These are phyloP conservation scores for Quercus gilva DNA, from an alignment of 306 rosid species.

Conservation along the genomic window DNA sequence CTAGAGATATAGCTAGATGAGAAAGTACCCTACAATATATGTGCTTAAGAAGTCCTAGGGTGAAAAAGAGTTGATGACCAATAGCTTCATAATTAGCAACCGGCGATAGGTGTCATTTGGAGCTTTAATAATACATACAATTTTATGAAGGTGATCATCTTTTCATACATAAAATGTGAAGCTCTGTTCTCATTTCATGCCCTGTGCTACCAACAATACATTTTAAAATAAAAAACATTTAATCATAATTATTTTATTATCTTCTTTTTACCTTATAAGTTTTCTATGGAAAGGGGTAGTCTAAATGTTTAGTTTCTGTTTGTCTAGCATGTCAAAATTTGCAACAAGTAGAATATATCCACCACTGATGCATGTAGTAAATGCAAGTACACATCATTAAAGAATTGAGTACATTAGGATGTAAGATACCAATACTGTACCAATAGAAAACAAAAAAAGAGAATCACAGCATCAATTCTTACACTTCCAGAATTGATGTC, in stretches of 20 bases:
- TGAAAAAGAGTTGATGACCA: background rate
- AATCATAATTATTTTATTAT: background rate
- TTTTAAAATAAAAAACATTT: background rate
- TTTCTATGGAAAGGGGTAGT: conserved; percentile 1
- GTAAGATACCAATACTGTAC: conserved; percentile 13
- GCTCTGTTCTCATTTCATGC: conserved; percentile 10
- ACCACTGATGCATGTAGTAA: background rate
- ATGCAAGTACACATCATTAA: background rate
- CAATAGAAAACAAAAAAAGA: conserved; percentile 24
- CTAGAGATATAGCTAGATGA: background rate
- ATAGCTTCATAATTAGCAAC: conserved; percentile 9
- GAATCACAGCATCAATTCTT: conserved; percentile 46
- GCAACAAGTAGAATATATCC: conserved; percentile 8
- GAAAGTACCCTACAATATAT: background rate
- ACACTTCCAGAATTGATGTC: conserved; percentile 88
- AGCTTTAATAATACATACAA: background rate
- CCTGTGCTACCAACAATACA: background rate
- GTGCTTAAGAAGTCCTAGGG: background rate
- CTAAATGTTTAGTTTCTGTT: conserved; percentile 8
- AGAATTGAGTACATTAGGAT: background rate
- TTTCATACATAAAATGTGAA: background rate
- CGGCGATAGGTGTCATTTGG: background rate
- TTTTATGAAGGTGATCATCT: background rate
- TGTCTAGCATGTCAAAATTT: background rate
- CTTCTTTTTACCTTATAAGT: background rate